phyloP scores from a whole-genome alignment of 306 rosid species.

The Sophora flavescens region DNA sequence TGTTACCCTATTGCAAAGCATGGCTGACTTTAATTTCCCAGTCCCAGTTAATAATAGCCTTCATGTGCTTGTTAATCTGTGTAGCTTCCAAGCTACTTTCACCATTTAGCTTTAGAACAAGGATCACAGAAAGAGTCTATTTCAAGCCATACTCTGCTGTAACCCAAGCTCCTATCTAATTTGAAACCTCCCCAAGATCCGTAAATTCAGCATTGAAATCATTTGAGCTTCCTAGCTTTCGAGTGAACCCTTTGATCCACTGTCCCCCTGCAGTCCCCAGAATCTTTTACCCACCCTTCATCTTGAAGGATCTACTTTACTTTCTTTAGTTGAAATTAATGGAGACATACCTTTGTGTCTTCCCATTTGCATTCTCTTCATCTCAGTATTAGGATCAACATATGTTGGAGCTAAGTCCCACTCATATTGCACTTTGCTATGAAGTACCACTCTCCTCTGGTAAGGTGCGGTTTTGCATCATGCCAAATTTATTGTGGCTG shows the following conservation, averaged over 20 bases:
- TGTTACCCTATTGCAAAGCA: neutral
- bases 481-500: too few species aligned
- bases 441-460: neutral
- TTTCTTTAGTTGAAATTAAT: neutral
- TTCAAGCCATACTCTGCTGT: slow-evolving; percentile 3
- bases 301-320: neutral
- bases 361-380: neutral
- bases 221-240: neutral
- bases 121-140: neutral
- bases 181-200: neutral
- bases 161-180: neutral
- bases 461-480: neutral
- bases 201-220: neutral
- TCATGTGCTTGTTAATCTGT: neutral
- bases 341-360: neutral
- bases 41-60: neutral
- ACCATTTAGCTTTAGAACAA: neutral
- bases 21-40: neutral
- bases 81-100: neutral
- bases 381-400: slow-evolving; percentile 4
- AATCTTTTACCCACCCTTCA: neutral
- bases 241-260: neutral
- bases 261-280: neutral
- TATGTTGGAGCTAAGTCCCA: neutral
- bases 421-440: neutral